Evolutionary conservation across 225 moss, liverwort and hornwort genomes (phyloP).

Genomic region (Ulota crispa): DNA sequence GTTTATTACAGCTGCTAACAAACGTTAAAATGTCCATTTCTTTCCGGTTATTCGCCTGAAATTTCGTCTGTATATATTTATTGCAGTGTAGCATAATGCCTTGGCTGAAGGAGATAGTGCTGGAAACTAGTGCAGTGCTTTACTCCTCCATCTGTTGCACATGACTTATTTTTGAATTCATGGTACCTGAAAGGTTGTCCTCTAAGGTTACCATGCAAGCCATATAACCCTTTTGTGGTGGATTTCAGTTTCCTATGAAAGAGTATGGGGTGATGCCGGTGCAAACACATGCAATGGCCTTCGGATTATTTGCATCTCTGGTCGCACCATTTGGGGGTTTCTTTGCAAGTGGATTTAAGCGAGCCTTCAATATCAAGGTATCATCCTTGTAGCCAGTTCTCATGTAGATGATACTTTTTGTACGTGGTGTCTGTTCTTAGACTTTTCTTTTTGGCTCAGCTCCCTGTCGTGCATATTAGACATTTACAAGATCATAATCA

Average conservation of each 20-base stretch:
- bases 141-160: neutral
- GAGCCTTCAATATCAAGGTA: conserved; percentile 98
- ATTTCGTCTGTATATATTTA: neutral
- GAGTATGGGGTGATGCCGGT: conserved; percentile 88
- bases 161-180: neutral
- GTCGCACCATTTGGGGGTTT: conserved; percentile 99
- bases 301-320: conserved; percentile 92
- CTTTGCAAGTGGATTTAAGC: conserved; percentile 98
- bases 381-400: conserved; percentile 18
- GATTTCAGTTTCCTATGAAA: conserved; percentile 66
- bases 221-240: conserved; percentile 19
- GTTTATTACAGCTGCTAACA: neutral
- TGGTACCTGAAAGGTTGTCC: neutral
- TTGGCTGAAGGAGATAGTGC: neutral
- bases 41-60: neutral
- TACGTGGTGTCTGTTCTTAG: neutral
- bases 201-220: neutral
- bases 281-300: conserved; percentile 89
- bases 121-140: neutral
- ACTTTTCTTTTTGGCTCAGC: conserved; percentile 3
- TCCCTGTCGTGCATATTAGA: neutral
- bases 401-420: neutral
- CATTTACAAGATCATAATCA: neutral
- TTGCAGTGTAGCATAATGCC: neutral
- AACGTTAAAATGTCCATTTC: neutral